Conservation (phyloP, 768 basidiomycete species). For the Lentinus brumalis region DNA sequence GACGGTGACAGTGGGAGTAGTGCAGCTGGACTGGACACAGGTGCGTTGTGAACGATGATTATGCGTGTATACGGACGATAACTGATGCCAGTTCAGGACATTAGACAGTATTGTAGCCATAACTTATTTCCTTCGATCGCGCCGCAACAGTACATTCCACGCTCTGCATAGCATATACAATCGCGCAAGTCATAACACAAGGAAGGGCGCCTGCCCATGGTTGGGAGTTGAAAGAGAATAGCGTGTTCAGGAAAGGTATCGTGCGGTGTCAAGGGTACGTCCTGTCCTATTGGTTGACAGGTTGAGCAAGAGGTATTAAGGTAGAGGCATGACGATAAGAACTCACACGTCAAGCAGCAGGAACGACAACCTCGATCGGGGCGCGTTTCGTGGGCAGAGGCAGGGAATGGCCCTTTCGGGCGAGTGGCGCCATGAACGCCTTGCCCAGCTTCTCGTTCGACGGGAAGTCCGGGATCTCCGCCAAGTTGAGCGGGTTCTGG, state of each 20-base stretch:
- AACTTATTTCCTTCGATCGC: constrained; percentile 15
- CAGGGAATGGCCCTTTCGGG: constrained; percentile 1
- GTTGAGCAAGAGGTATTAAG: too few species aligned
- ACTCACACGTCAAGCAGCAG: too few species aligned
- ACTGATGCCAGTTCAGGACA: neutral
- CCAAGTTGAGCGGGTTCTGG: constrained; percentile 7
- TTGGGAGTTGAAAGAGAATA: too few species aligned
- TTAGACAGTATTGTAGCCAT: constrained; percentile 18
- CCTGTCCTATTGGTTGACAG: too few species aligned
- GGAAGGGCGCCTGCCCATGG: too few species aligned
- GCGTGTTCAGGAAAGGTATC: too few species aligned
- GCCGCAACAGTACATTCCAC: neutral
- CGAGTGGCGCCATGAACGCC: neutral
- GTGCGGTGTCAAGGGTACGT: too few species aligned
- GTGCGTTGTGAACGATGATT: neutral
- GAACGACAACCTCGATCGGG: too few species aligned
- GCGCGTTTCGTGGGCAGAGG: neutral
- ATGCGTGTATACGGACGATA: neutral
- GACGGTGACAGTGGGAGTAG: too few species aligned
- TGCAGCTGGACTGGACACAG: constrained; percentile 11
- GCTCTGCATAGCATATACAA: neutral
- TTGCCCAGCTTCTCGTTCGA: constrained; percentile 1
- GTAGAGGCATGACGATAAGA: too few species aligned
- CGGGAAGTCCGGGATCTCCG: constrained; percentile 12
- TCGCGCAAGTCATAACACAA: neutral